These are phyloP conservation scores for Aspergillus sp. DNA, from an alignment of 2,329 filamentous ascomycete genomes.

Conservation along the genomic window DNA sequence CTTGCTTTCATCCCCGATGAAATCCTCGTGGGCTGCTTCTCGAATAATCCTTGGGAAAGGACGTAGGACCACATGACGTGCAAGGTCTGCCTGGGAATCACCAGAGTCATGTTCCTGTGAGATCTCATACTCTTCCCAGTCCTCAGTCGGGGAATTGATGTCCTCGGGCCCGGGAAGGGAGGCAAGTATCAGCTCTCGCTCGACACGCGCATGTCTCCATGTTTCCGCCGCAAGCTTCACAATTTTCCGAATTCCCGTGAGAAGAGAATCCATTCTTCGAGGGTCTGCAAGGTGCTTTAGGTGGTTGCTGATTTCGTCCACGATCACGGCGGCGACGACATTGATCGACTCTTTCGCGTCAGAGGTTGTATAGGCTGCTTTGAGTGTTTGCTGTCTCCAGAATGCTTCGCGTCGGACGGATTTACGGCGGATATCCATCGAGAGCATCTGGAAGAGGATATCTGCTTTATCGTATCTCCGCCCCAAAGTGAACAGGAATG, in stretches of 20 bases:
- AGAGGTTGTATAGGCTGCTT: conserved; percentile 57
- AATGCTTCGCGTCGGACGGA: conserved; percentile 57
- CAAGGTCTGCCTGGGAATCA: conserved; percentile 20
- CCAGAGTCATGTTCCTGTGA: conserved; percentile 18
- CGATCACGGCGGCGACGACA: conserved; percentile 54
- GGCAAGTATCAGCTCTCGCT: conserved; percentile 56
- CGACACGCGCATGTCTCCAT: conserved; percentile 58
- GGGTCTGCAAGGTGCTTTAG: conserved; percentile 56
- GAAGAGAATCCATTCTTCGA: conserved; percentile 51
- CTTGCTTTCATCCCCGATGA: conserved; percentile 48
- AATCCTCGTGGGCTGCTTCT: conserved; percentile 51
- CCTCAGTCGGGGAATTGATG: conserved; percentile 34
- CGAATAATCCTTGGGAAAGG: conserved; percentile 54
- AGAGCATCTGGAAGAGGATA: conserved; percentile 55
- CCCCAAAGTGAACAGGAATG: conserved; percentile 58
- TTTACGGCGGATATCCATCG: conserved; percentile 57
- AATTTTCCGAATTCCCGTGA: conserved; percentile 53
- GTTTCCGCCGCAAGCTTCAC: conserved; percentile 60
- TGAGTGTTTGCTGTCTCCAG: conserved; percentile 59
- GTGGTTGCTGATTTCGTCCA: conserved; percentile 57
- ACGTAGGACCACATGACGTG: conserved; percentile 48
- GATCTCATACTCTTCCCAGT: conserved; percentile 38
- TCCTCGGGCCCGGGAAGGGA: conserved; percentile 47
- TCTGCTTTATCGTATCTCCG: conserved; percentile 57
- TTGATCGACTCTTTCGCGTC: conserved; percentile 59